phyloP scores from a whole-genome alignment of 2,329 filamentous ascomycete genomes.

The Pseudocercospora fijiensis region DNA sequence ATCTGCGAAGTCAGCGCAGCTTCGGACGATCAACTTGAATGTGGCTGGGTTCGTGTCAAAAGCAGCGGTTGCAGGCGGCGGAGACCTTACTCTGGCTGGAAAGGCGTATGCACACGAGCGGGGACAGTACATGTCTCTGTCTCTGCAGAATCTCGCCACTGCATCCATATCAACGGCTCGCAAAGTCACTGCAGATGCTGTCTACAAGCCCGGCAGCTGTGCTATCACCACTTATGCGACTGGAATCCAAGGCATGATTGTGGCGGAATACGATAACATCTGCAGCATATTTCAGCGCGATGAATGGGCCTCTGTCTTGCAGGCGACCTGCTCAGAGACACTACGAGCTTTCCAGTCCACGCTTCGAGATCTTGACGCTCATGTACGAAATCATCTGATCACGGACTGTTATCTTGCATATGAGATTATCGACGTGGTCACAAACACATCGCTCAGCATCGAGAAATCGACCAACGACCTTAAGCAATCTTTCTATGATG shows the following conservation, averaged over 20 bases:
- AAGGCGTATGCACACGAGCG: slow-evolving; percentile 83
- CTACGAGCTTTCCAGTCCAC: slow-evolving; percentile 82
- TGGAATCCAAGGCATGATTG: slow-evolving; percentile 81
- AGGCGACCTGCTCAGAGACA: slow-evolving; percentile 73
- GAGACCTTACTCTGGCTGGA: slow-evolving; percentile 57
- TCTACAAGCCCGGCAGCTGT: slow-evolving; percentile 86
- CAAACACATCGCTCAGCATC: slow-evolving; percentile 72
- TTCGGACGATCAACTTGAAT: slow-evolving; percentile 72
- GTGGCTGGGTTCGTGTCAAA: slow-evolving; percentile 34
- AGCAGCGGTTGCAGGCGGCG: slow-evolving; percentile 22
- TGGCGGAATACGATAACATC: slow-evolving; percentile 88
- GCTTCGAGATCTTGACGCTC: slow-evolving; percentile 80
- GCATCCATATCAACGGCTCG: slow-evolving; percentile 77
- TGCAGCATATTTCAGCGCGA: slow-evolving; percentile 81
- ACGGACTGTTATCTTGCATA: slow-evolving; percentile 95
- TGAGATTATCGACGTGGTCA: slow-evolving; percentile 89
- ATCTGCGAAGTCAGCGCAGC: slow-evolving; percentile 70
- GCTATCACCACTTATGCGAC: slow-evolving; percentile 87
- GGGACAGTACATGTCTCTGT: slow-evolving; percentile 79
- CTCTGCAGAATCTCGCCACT: slow-evolving; percentile 79
- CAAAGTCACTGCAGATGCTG: slow-evolving; percentile 70
- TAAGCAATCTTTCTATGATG: slow-evolving; percentile 77
- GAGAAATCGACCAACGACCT: slow-evolving; percentile 82
- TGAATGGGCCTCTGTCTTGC: slow-evolving; percentile 78
- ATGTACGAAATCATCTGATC: slow-evolving; percentile 80